phyloP scores from a whole-genome alignment of 108 stramenopile genomes.

The Schizochytrium sp. region DNA sequence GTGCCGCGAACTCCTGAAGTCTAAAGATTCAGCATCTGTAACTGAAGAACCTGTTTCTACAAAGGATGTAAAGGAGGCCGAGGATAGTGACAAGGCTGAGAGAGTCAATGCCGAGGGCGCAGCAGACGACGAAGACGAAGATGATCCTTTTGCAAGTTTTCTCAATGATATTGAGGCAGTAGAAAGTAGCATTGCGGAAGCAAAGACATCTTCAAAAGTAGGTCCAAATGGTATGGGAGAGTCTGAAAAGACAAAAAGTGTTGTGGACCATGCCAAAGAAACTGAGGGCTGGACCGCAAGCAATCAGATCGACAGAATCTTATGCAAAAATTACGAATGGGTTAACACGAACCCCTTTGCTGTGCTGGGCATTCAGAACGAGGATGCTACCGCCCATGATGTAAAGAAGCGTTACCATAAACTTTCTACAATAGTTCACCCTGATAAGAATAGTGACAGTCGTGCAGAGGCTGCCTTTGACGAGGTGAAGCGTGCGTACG shows the following conservation, averaged over 20 bases:
- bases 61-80: no score
- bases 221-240: background rate
- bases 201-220: background rate
- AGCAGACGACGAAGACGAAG: constrained; percentile 65
- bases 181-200: constrained; percentile 37
- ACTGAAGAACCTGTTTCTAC: background rate
- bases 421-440: constrained; percentile 73
- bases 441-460: constrained; percentile 74
- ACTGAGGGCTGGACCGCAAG: constrained; percentile 66
- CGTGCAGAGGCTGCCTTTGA: constrained; percentile 71
- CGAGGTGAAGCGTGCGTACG: constrained; percentile 50
- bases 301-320: constrained; percentile 70
- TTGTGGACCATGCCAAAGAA: constrained; percentile 50
- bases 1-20: background rate
- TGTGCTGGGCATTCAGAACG: constrained; percentile 70
- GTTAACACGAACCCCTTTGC: constrained; percentile 75
- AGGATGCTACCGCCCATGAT: constrained; percentile 74
- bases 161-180: constrained; percentile 54
- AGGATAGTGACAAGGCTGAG: background rate
- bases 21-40: background rate
- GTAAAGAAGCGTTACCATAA: constrained; percentile 71
- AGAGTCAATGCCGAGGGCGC: background rate
- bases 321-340: constrained; percentile 71
- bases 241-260: constrained; percentile 53
- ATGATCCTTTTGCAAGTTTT: constrained; percentile 64